Evolutionary conservation across 306 rosid genomes (phyloP), one percentile per base, ranked within the genome.

Genomic region (Trifolium repens): DNA sequence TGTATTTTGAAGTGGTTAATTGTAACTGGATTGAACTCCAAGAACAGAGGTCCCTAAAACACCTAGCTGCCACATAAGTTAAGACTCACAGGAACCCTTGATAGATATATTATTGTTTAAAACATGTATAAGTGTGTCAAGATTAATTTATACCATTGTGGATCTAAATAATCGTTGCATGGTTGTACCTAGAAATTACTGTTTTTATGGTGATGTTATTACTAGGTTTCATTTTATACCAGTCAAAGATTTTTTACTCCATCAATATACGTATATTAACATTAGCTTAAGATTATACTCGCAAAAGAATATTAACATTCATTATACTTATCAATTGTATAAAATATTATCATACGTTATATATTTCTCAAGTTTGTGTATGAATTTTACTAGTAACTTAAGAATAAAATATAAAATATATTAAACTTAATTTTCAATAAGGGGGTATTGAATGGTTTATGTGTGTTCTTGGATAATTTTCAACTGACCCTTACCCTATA

Each of bases 1-100:
- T 14, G 22, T 79, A 42, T 10, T 49, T 72, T 72, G 35, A 78
- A 61, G 65, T 46, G 46, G 4, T 79, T 67, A 50, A 17, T 16
- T 79, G 74, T 50, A 30, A 46, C 13, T 2, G 60, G 44, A 66
- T 24, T 73, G 37, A 12, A 46, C 59, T 44, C 17, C 22, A 39
- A 53, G 43, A 37, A 16, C 16, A 35, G 34, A 53, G 73, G 52
- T 43, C 50, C 27, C 11, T 78, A 68, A 47, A 58, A 39, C 44
- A 59, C 63, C 71, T 59, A 46, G 64, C 30, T 53, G 77, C 47
- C 40, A 52, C 17, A 39, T 39, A 19, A 72, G 60, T 22, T 58
- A 58, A 58, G 63, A 8, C 74, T 72, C 62, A 72, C 30, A 8
- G 19, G 37, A 47, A 42, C 5, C 68, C 73, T 27, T 19, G n/a